Conservation (phyloP, 441 rosid genomes). For the Theobroma grandiflorum region DNA sequence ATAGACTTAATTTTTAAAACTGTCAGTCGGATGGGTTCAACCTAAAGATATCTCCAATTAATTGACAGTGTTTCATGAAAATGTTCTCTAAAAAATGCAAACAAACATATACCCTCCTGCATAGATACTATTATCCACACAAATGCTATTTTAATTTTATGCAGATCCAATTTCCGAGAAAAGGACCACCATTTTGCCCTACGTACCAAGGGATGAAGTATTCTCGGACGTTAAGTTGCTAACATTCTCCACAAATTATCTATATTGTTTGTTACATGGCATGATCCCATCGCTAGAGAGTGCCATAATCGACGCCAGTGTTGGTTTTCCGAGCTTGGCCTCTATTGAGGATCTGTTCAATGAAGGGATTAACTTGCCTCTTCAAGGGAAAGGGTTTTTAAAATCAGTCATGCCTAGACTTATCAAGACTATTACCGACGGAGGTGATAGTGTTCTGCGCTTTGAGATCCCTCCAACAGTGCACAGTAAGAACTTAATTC, state of each 20-base stretch:
- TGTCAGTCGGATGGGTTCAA: too few relatives aligned
- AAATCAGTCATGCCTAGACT: slow-evolving; percentile 56
- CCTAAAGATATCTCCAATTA: too few relatives aligned
- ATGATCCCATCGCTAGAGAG: slow-evolving; percentile 54
- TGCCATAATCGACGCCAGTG: slow-evolving; percentile 36
- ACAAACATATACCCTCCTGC: too few relatives aligned
- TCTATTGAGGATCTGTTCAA: slow-evolving; percentile 62
- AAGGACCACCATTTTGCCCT: slow-evolving; percentile 36
- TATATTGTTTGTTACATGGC: slow-evolving; percentile 58
- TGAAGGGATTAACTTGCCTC: slow-evolving; percentile 61
- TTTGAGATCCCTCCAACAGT: slow-evolving; percentile 61
- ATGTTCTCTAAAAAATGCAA: too few relatives aligned
- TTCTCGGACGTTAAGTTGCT: slow-evolving; percentile 57
- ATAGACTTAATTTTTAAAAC: too few relatives aligned
- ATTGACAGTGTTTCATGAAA: too few relatives aligned
- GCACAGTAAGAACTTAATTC: slow-evolving; percentile 37
- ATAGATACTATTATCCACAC: too few relatives aligned
- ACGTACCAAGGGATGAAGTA: slow-evolving; percentile 79
- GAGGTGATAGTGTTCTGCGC: slow-evolving; percentile 49
- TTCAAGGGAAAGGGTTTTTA: slow-evolving; percentile 41
- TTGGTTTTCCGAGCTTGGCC: slow-evolving; percentile 58
- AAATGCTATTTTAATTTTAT: too few relatives aligned
- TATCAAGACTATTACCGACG: slow-evolving; percentile 46
- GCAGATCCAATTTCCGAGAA: slow-evolving; percentile 61
- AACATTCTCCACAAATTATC: slow-evolving; percentile 56